Percentiles rank a stretch among this genome's conserved stretches.
phyloP scores from a whole-genome alignment of 805 yeast species.

The Saccharomycopsis javanensis region DNA sequence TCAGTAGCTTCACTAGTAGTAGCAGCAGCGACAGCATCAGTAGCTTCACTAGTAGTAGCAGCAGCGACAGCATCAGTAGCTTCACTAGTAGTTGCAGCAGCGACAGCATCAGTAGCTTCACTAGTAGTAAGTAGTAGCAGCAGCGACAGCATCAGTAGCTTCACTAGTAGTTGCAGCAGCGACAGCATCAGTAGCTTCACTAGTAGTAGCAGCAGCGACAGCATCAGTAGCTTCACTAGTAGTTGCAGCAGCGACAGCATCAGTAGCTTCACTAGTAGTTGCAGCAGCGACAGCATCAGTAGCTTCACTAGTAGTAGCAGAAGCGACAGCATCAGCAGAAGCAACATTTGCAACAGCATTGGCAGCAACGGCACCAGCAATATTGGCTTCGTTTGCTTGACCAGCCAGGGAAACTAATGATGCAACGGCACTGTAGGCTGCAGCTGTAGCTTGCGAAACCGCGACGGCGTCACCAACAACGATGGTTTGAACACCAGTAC shows the following conservation, averaged over 20 bases:
- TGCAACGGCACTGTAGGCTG: constrained; percentile 19
- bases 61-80: constrained; percentile 2
- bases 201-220: constrained; percentile 4
- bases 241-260: constrained; percentile 16
- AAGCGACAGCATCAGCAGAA: constrained; percentile 20
- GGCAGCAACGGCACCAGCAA: constrained; percentile 24
- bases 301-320: constrained; percentile 21
- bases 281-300: constrained; percentile 18
- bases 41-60: constrained; percentile 1
- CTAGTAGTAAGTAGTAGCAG: too few relatives aligned
- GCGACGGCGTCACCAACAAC: constrained; percentile 14
- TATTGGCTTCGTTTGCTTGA: constrained; percentile 23
- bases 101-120: constrained; percentile 2
- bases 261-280: constrained; percentile 23
- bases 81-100: constrained; percentile 12
- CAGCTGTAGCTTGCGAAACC: constrained; percentile 24
- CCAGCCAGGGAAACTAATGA: constrained; percentile 12
- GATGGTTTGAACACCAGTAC: constrained; percentile 15
- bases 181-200: constrained; percentile 5
- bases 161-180: constrained; percentile 22
- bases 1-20: background rate
- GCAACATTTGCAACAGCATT: constrained; percentile 21
- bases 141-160: constrained; percentile 22
- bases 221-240: constrained; percentile 2
- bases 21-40: background rate